Evolutionary conservation across 164 flowering plant species (phyloP).

Genomic region (Annona squamosa): DNA sequence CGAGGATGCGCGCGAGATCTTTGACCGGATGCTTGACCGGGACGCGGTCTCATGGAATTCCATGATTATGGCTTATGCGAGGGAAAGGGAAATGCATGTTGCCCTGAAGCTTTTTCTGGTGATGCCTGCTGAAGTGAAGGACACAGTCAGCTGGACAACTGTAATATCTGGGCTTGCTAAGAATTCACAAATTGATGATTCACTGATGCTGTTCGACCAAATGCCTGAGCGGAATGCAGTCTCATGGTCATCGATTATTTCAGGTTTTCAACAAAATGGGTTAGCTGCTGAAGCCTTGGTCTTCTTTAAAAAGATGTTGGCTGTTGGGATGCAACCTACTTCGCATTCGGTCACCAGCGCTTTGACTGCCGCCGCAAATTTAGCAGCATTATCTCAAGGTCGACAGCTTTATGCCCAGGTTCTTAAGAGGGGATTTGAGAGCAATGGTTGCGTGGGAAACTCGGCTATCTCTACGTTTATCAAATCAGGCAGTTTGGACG

Average conservation of each 20-base stretch:
- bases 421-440: slow-evolving; percentile 21
- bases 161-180: slow-evolving; percentile 20
- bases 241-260: slow-evolving; percentile 32
- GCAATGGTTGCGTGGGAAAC: slow-evolving; percentile 19
- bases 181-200: slow-evolving; percentile 14
- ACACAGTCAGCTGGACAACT: slow-evolving; percentile 26
- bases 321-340: slow-evolving; percentile 20
- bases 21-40: slow-evolving; percentile 21
- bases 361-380: slow-evolving; percentile 28
- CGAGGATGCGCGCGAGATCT: slow-evolving; percentile 20
- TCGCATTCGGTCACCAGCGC: slow-evolving; percentile 26
- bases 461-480: slow-evolving; percentile 28
- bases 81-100: slow-evolving; percentile 14
- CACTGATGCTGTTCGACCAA: slow-evolving; percentile 21
- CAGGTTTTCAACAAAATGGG: slow-evolving; percentile 31
- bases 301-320: slow-evolving; percentile 25
- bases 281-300: slow-evolving; percentile 17
- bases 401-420: slow-evolving; percentile 24
- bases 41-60: slow-evolving; percentile 25
- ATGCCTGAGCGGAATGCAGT: slow-evolving; percentile 24
- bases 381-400: slow-evolving; percentile 22
- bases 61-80: slow-evolving; percentile 27
- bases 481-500: slow-evolving; percentile 22
- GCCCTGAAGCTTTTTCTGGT: slow-evolving; percentile 24
- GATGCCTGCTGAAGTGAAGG: slow-evolving; percentile 19